Conservation (phyloP, 352 stramenopile genomes). For the Phytophthora idaei region DNA sequence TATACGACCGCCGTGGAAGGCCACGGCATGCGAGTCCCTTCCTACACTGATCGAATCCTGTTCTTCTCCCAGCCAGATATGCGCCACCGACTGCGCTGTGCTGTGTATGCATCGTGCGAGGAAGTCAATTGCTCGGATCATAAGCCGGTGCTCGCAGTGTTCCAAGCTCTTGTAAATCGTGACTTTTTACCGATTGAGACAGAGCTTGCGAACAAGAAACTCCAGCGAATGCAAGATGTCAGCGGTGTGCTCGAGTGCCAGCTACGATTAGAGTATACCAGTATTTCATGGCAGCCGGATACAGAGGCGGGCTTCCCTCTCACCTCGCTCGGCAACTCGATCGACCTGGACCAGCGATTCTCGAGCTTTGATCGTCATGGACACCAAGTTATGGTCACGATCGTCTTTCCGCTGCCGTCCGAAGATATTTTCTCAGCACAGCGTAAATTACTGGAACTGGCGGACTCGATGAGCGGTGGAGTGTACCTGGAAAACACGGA, state of each 20-base stretch:
- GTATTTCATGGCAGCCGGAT: slow-evolving; percentile 57
- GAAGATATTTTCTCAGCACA: slow-evolving; percentile 88
- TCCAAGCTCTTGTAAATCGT: slow-evolving; percentile 71
- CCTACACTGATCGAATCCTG: slow-evolving; percentile 91
- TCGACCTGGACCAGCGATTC: slow-evolving; percentile 35
- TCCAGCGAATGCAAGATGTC: slow-evolving; percentile 70
- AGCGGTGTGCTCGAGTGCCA: slow-evolving; percentile 62
- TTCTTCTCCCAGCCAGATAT: slow-evolving; percentile 81
- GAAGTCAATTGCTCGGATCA: slow-evolving; percentile 82
- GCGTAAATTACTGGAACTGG: slow-evolving; percentile 80
- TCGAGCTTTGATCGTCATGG: slow-evolving; percentile 41
- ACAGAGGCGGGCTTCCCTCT: slow-evolving; percentile 20
- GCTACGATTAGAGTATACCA: slow-evolving; percentile 56
- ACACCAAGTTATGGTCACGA: slow-evolving; percentile 57
- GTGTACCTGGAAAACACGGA: slow-evolving; percentile 58
- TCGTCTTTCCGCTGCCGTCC: slow-evolving; percentile 80
- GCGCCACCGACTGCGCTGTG: slow-evolving; percentile 62
- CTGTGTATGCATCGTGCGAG: slow-evolving; percentile 77
- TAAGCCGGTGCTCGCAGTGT: slow-evolving; percentile 79
- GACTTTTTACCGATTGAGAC: slow-evolving; percentile 56
- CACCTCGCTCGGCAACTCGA: slow-evolving; percentile 18
- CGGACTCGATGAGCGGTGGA: slow-evolving; percentile 66
- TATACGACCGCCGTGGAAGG: slow-evolving; percentile 67
- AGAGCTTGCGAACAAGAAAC: slow-evolving; percentile 46
- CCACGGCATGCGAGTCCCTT: slow-evolving; percentile 77